Evolutionary conservation across 163 green algal species (phyloP), one percentile per base, ranked within the genome.

Genomic region (Smithsoniella earleae): DNA sequence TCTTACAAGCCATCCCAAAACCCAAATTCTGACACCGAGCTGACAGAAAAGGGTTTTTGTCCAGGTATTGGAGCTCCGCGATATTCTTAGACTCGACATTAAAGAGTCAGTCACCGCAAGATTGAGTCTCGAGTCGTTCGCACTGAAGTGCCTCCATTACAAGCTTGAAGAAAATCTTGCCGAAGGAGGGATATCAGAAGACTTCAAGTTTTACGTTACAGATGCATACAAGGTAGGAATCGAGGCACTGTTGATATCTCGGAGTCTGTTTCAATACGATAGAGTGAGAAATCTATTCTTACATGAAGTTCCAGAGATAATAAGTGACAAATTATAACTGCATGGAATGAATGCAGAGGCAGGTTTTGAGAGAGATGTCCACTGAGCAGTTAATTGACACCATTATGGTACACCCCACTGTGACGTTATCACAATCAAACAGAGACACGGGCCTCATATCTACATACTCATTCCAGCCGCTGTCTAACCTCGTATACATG

Each of bases 401-500:
- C 33, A 86, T 95, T 69, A 82, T 97, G 54, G 95, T 88, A 75
- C 91, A 95, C 76, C 91, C 91, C 36, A 95, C 88, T 25, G 91
- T 96, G 4, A 69, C 58, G 8, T 13, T 85, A 13, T 30, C 52
- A 38, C 69, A 75, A 2, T 77, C 28, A 37, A 73, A 27, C 54
- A 77, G 91, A 6, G 91, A 97, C 84, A 97, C 92, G 0, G 91
- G 90, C 34, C 73, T 96, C 31, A 87, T 80, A 5, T 86, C 90
- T 31, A 83, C 79, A 38, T 96, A 95, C 82, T 83, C 79, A 31
- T 96, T 97, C 72, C 76, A 93, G 81, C 92, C 92, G 2, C 84
- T 97, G 36, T 88, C 80, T 79, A 97, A 97, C 82, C 82, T 97
- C 76, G 87, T 96, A 40, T 96, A 95, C 84, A 96, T 90, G 20